Base-by-base conservation (phyloP, 176 grass and related monocot species). In the Oryza officinalis region DNA sequence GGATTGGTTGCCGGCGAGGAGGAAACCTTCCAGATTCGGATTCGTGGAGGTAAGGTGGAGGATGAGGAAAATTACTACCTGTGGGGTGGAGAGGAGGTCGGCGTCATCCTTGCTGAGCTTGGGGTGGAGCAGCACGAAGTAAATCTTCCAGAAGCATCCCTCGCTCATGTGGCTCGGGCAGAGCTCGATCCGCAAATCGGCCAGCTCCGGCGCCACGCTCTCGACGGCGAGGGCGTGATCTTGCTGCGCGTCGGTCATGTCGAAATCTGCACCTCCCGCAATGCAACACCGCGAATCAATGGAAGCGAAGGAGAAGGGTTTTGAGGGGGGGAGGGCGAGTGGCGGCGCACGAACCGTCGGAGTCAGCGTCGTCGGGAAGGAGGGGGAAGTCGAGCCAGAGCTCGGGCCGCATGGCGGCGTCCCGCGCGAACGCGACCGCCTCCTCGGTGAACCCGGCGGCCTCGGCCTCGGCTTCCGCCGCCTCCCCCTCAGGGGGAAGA, bases 121-220 rank as follows among this genome's bases (percentile, higher is more conserved):
- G 23, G 91, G 96, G 70, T 93, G 91, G 83, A 98, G 84, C 64
- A 95, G 87, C 63, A 94, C 83, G 65, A 98, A 96, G 85, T 98
- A 98, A 65, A 98, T 94, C 87, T 83, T 93, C 96, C 96, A 98
- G 85, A 98, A 98, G 68, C 92, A 92, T 32, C 72, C 86, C 80
- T 96, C 96, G 12, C 89, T 94, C 89, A 98, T 95, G 77, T 94
- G 82, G 67, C 50, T 67, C 15, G 96, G 96, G 65, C 93, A 95
- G 80, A 96, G 93, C 41, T 91, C 90, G 79, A 98, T 92, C 73
- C 96, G 83, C 66, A 95, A 77, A 57, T 90, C 93, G 15, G 93
- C 93, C 73, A 98, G 87, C 80, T 90, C 88, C 6, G 96, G 96
- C 35, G 78, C 87, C 69, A 98, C 27, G 35, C 81, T 79, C 80